Evolutionary conservation across 352 stramenopile species (phyloP).

Genomic region (Phytopythium helicoides): DNA sequence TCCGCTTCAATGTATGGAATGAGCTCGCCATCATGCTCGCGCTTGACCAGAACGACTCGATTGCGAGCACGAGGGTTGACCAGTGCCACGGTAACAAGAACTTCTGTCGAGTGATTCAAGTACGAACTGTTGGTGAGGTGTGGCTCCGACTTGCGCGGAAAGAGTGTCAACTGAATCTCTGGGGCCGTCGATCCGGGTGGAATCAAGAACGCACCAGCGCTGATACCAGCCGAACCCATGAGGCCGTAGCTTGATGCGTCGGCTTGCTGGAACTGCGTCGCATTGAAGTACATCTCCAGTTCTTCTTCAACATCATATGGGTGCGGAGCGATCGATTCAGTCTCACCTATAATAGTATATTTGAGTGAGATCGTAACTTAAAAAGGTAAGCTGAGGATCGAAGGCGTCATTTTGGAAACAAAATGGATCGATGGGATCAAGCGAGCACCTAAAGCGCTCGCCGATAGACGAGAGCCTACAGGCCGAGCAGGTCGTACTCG

Average conservation of each 20-base stretch:
- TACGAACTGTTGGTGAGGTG: constrained; percentile 51
- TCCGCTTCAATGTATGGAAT: constrained; percentile 48
- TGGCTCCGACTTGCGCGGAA: constrained; percentile 80
- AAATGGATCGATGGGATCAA: no score
- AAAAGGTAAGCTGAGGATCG: no score
- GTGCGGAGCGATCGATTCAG: background rate
- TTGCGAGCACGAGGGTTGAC: constrained; percentile 54
- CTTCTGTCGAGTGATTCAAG: constrained; percentile 41
- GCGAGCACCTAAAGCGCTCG: no score
- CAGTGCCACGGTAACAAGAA: constrained; percentile 85
- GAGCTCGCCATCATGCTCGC: constrained; percentile 36
- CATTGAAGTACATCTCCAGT: constrained; percentile 46
- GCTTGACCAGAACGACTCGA: constrained; percentile 35
- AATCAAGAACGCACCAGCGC: constrained; percentile 70
- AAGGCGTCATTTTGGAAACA: no score
- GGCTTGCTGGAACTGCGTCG: constrained; percentile 14
- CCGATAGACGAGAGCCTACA: no score
- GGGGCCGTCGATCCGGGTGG: constrained; percentile 62
- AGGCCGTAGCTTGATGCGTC: constrained; percentile 48
- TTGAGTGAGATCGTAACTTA: no score
- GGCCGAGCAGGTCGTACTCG: constrained; percentile 24
- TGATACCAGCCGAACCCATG: constrained; percentile 68
- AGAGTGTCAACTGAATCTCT: constrained; percentile 90
- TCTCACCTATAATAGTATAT: no score
- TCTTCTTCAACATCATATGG: constrained; percentile 22